phyloP scores from a whole-genome alignment of 257 asterid species.

The Fraxinus pennsylvanica region DNA sequence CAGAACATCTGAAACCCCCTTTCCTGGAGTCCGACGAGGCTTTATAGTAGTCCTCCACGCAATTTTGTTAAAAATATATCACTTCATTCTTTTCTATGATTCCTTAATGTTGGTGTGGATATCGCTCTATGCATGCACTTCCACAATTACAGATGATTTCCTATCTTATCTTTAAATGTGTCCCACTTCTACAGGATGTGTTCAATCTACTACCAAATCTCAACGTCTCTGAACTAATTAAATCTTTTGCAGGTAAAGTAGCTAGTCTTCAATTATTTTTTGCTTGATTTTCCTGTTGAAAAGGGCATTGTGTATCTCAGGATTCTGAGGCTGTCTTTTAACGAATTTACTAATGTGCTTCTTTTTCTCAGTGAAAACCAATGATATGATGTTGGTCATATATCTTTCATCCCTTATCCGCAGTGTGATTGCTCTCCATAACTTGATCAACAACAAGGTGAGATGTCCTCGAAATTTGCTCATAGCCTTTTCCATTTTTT shows the following conservation, averaged over 20 bases:
- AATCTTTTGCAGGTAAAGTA: conserved; percentile 77
- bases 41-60: neutral
- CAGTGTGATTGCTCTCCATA: conserved; percentile 91
- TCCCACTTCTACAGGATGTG: conserved; percentile 63
- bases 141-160: neutral
- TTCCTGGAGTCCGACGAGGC: neutral
- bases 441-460: conserved; percentile 94
- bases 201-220: conserved; percentile 91
- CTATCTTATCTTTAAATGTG: conserved; percentile 22
- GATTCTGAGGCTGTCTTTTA: neutral
- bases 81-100: neutral
- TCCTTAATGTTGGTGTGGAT: neutral
- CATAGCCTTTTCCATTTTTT: neutral
- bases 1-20: neutral
- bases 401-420: conserved; percentile 88
- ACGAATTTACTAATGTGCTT: conserved; percentile 11
- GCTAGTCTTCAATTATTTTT: neutral
- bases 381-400: conserved; percentile 96
- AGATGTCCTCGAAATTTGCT: conserved; percentile 22
- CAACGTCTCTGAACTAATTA: conserved; percentile 71
- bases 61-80: neutral
- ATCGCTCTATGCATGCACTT: neutral
- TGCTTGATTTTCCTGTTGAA: neutral
- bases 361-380: conserved; percentile 73
- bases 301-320: neutral